Evolutionary conservation across 1,139 yeast genomes (phyloP).

Genomic region (Arxiozyma heterogenica): DNA sequence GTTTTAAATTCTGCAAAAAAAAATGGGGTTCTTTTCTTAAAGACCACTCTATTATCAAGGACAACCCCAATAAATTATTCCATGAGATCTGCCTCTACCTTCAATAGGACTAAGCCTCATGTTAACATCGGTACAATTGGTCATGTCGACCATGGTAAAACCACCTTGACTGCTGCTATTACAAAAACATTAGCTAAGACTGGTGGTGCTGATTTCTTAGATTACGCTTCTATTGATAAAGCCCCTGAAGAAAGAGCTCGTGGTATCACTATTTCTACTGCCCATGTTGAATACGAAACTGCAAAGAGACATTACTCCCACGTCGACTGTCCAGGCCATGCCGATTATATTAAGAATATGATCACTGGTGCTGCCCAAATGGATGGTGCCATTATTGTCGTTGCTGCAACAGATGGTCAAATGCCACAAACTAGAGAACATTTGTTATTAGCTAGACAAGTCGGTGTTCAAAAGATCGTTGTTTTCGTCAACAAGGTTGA

Average conservation of each 20-base stretch:
- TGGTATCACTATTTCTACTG: conserved; percentile 97
- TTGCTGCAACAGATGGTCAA: conserved; percentile 98
- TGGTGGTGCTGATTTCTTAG: conserved; percentile 92
- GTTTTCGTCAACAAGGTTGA: conserved; percentile 98
- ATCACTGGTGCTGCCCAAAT: conserved; percentile 99
- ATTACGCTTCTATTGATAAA: conserved; percentile 87
- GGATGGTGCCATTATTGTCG: conserved; percentile 99
- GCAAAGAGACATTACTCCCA: conserved; percentile 91
- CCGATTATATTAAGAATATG: conserved; percentile 97
- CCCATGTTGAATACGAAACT: conserved; percentile 93
- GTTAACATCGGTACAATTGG: conserved; percentile 93
- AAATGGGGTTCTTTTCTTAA: neutral
- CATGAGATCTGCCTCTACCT: conserved; percentile 41
- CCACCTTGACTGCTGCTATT: conserved; percentile 96
- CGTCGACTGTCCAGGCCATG: conserved; percentile 98
- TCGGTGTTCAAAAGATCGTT: conserved; percentile 95
- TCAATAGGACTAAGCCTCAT: conserved; percentile 91
- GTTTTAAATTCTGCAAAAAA: neutral
- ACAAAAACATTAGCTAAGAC: conserved; percentile 82
- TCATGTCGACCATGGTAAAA: conserved; percentile 98
- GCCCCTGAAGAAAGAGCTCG: conserved; percentile 99
- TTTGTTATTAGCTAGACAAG: conserved; percentile 95
- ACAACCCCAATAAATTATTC: neutral
- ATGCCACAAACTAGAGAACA: conserved; percentile 99
- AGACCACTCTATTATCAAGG: neutral